phyloP scores from a whole-genome alignment of 2,329 filamentous ascomycete genomes.

The Diplocarpon mali region DNA sequence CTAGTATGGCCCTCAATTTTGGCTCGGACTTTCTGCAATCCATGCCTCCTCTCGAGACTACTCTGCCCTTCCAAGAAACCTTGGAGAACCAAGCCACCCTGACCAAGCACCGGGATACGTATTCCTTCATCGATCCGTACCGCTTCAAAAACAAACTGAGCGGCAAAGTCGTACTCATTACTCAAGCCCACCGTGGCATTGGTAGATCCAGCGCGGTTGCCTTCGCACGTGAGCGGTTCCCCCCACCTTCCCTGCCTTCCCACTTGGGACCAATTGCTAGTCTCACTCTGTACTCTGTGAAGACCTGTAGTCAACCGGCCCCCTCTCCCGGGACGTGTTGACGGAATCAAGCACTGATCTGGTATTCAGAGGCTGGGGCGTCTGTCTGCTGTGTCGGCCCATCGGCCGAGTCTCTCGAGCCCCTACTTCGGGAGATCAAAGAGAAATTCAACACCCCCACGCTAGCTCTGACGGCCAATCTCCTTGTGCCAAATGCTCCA shows the following conservation, averaged over 20 bases:
- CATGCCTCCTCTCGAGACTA: constrained; percentile 1
- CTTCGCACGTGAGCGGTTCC: constrained; percentile 20
- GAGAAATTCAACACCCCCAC: constrained; percentile 13
- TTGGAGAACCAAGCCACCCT: constrained; percentile 10
- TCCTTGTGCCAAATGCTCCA: constrained; percentile 9
- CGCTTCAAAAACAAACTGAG: constrained; percentile 13
- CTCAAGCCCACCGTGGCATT: constrained; percentile 29
- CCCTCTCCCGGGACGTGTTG: neutral
- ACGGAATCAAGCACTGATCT: neutral
- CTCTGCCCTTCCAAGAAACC: neutral
- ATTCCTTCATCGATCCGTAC: constrained; percentile 26
- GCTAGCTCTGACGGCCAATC: constrained; percentile 10
- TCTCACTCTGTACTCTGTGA: no score
- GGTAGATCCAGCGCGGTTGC: constrained; percentile 28
- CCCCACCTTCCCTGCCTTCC: neutral
- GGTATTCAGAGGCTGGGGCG: constrained; percentile 21
- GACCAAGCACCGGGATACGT: constrained; percentile 40
- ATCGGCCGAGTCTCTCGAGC: constrained; percentile 10
- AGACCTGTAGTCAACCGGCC: no score
- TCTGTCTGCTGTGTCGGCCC: constrained; percentile 19
- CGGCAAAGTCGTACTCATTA: constrained; percentile 29
- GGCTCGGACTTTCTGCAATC: constrained; percentile 1
- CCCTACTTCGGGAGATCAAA: constrained; percentile 14
- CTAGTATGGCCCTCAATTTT: constrained; percentile 3
- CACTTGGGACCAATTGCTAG: neutral